Percentiles rank a stretch among this genome's conserved stretches.
Evolutionary conservation across 2,329 filamentous ascomycete genomes (phyloP).

Genomic region (Microdochium trichocladiopsis): DNA sequence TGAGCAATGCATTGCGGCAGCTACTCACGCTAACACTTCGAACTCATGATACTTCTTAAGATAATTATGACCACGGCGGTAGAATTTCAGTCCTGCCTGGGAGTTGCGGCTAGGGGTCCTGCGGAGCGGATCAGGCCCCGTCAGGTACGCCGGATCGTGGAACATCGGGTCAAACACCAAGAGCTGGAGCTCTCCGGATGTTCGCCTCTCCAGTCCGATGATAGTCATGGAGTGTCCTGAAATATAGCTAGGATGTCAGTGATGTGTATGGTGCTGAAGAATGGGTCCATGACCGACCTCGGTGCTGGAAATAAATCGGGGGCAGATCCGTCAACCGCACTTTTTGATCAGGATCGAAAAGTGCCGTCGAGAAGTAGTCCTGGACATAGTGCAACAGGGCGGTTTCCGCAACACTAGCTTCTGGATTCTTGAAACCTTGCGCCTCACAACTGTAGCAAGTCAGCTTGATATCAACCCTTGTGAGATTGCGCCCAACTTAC

Average conservation of each 20-base stretch:
- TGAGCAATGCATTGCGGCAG: no score
- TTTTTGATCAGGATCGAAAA: conserved; percentile 43
- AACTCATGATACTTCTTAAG: conserved; percentile 68
- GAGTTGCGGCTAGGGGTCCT: conserved; percentile 11
- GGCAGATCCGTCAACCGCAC: conserved; percentile 67
- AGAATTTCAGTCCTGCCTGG: conserved; percentile 56
- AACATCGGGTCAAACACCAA: conserved; percentile 88
- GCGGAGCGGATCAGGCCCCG: conserved; percentile 33
- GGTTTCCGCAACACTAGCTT: conserved; percentile 38
- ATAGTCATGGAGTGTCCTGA: conserved; percentile 87
- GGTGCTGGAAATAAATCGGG: conserved; percentile 86
- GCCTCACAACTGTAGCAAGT: conserved; percentile 48
- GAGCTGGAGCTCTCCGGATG: conserved; percentile 58
- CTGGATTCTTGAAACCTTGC: conserved; percentile 46
- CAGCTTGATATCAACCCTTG: background rate
- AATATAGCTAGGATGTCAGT: conserved; percentile 2
- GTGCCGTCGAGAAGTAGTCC: conserved; percentile 60
- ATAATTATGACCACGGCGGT: conserved; percentile 64
- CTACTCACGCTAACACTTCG: conserved; percentile 65
- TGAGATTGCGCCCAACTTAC: conserved; percentile 31
- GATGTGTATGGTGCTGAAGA: background rate
- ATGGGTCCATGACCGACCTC: conserved; percentile 39
- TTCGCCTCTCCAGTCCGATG: conserved; percentile 69
- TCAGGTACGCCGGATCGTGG: conserved; percentile 58
- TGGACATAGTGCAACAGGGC: conserved; percentile 63